phyloP scores from a whole-genome alignment of 78 protist genomes.

The Speleostelium caveatum region DNA sequence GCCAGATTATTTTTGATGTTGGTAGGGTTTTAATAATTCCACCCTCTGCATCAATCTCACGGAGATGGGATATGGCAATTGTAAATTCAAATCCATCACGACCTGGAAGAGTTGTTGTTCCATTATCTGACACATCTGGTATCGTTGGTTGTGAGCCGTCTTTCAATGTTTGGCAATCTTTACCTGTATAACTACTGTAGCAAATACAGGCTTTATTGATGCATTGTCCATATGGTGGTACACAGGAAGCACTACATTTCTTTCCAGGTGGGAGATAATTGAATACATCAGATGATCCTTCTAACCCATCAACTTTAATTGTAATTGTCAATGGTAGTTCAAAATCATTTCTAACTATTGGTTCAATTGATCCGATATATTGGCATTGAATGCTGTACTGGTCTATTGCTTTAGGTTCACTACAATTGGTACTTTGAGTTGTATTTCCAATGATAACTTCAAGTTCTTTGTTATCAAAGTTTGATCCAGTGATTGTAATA shows the following conservation, averaged over 20 bases:
- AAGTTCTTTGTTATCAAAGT: not conserved
- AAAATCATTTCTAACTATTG: not conserved
- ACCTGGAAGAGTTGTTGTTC: conserved; percentile 16
- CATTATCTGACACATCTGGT: conserved; percentile 9
- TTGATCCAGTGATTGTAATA: not conserved
- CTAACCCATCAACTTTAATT: not conserved
- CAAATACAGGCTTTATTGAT: not conserved
- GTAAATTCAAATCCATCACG: not conserved
- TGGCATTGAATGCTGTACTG: not conserved
- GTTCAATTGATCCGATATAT: not conserved
- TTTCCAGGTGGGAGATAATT: not conserved
- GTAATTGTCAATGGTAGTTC: not conserved
- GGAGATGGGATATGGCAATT: conserved; percentile 11
- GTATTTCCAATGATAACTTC: not conserved
- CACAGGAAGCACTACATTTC: not conserved
- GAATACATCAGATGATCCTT: not conserved
- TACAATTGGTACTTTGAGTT: not conserved
- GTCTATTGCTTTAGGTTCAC: not conserved
- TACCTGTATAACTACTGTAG: not conserved
- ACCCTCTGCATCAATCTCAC: conserved; percentile 14
- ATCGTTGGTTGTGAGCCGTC: not conserved
- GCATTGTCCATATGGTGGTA: not conserved
- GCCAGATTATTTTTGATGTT: not conserved
- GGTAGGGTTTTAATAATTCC: not conserved
- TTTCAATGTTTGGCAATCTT: not conserved